Evolutionary conservation across 2,329 filamentous ascomycete species (phyloP).

Genomic region (Raffaelea albimanens): DNA sequence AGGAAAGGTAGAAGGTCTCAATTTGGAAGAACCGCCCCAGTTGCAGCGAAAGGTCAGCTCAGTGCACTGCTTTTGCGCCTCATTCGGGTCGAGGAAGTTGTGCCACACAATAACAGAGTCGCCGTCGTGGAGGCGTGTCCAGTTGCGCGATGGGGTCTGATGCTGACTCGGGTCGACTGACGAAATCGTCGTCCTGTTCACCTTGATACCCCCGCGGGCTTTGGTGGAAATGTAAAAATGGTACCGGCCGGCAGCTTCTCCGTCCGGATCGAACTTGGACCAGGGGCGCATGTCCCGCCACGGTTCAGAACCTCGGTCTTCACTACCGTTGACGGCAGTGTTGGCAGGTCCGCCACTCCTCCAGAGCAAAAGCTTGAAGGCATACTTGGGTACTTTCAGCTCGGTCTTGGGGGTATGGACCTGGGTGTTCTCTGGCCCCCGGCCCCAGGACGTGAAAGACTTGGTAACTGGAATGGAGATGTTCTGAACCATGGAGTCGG

Average conservation of each 20-base stretch:
- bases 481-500: constrained; percentile 54
- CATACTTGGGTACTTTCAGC: constrained; percentile 68
- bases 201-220: constrained; percentile 61
- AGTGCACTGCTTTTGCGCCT: constrained; percentile 16
- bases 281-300: constrained; percentile 43
- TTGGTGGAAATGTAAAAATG: constrained; percentile 72
- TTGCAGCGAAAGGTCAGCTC: constrained; percentile 43
- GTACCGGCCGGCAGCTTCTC: constrained; percentile 41
- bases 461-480: constrained; percentile 57
- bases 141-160: constrained; percentile 44
- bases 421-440: constrained; percentile 57
- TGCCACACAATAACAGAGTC: constrained; percentile 69
- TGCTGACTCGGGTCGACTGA: constrained; percentile 46
- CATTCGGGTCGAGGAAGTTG: constrained; percentile 21
- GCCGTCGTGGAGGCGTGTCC: constrained; percentile 65
- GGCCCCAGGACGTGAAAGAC: constrained; percentile 68
- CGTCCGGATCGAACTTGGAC: constrained; percentile 35
- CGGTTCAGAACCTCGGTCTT: constrained; percentile 49
- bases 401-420: constrained; percentile 56
- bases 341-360: constrained; percentile 58
- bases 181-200: constrained; percentile 63
- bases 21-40: constrained; percentile 44
- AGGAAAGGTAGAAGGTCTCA: constrained; percentile 21
- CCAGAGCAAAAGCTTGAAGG: constrained; percentile 70
- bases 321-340: neutral